Percentiles rank a stretch among this genome's conserved stretches.
Conservation (phyloP, 148 eudicot genomes). For the Arctostaphylos glauca region DNA sequence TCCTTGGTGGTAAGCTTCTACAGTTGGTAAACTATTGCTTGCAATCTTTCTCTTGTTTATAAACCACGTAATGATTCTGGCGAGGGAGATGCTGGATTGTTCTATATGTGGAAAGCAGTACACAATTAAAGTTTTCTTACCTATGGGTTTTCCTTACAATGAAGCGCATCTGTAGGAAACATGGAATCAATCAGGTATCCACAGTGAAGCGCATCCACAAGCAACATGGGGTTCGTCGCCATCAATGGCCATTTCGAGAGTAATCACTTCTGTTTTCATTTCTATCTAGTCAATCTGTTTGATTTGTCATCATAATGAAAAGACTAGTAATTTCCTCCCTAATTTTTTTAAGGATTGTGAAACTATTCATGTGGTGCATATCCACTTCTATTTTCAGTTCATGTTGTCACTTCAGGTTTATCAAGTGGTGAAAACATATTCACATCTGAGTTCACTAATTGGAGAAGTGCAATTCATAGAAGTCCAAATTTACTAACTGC, state of each 20-base stretch:
- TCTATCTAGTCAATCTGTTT: not conserved
- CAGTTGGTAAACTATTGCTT: too few relatives aligned
- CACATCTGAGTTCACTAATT: not conserved
- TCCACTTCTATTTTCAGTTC: too few relatives aligned
- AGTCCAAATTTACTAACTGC: not conserved
- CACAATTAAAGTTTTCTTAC: not conserved
- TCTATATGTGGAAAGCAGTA: too few relatives aligned
- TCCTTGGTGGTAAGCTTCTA: not conserved
- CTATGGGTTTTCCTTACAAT: not conserved
- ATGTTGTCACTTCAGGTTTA: too few relatives aligned
- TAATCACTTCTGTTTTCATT: too few relatives aligned
- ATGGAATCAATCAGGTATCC: not conserved
- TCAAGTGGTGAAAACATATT: not conserved
- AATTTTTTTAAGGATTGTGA: not conserved
- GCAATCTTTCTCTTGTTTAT: too few relatives aligned
- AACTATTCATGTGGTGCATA: not conserved
- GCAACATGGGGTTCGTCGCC: not conserved
- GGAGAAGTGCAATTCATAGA: not conserved
- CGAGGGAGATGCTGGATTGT: too few relatives aligned
- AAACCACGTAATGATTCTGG: too few relatives aligned
- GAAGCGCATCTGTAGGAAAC: not conserved
- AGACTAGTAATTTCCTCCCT: not conserved
- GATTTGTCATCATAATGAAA: too few relatives aligned
- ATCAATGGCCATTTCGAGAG: not conserved
- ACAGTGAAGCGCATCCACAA: not conserved